These are phyloP conservation scores for Austroboletus novae-zelandiae DNA, from an alignment of 1,284 basidiomycete species.

Conservation along the genomic window DNA sequence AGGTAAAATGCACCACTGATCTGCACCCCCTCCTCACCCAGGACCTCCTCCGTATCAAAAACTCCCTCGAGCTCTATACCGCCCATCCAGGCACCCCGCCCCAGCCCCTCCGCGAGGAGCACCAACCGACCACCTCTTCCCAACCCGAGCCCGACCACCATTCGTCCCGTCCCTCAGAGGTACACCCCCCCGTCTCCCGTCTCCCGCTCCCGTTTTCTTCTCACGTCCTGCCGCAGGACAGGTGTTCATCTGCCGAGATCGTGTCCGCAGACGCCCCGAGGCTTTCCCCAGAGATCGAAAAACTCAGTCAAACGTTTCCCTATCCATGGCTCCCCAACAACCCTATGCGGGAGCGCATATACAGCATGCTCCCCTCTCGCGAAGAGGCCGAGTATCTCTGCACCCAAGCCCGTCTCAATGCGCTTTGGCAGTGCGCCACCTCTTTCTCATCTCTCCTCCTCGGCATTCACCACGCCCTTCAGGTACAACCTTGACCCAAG, in stretches of 20 bases:
- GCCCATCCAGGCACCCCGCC: conserved; percentile 29
- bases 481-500: conserved; percentile 68
- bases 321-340: conserved; percentile 58
- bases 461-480: conserved; percentile 13
- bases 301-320: conserved; percentile 60
- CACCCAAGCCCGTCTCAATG: conserved; percentile 58
- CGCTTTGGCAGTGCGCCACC: conserved; percentile 62
- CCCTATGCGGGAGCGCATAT: conserved; percentile 54
- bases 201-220: neutral
- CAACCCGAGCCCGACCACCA: conserved; percentile 7
- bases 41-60: conserved; percentile 61
- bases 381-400: conserved; percentile 56
- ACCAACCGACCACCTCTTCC: conserved; percentile 11
- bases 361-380: conserved; percentile 54
- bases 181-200: conserved; percentile 2
- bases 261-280: conserved; percentile 11
- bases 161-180: conserved; percentile 26
- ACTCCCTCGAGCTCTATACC: conserved; percentile 60
- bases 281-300: conserved; percentile 52
- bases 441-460: neutral
- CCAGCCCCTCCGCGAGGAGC: conserved; percentile 1
- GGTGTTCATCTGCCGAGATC: conserved; percentile 27
- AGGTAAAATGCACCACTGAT: conserved; percentile 32
- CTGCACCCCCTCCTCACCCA: conserved; percentile 57
- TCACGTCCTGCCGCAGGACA: conserved; percentile 16